Base-by-base conservation (phyloP, 2,329 filamentous ascomycete genomes). In the Incumbomyces delicatus region DNA sequence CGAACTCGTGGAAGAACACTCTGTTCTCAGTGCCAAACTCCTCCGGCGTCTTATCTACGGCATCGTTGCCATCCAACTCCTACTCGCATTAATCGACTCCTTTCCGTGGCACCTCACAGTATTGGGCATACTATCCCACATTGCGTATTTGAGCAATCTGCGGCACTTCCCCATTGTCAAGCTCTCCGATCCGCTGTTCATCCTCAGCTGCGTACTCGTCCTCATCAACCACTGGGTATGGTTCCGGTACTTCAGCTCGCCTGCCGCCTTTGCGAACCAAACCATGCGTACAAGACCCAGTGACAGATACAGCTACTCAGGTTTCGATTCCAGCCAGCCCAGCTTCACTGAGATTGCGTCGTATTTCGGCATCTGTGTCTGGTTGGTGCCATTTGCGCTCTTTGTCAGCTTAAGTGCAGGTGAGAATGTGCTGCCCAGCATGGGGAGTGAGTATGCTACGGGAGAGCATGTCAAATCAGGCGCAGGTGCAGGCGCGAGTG, bases 1-100 rank as follows among this genome's bases (percentile, higher is more conserved):
- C 18, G 92, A 98, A 66, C 81, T 96, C 12, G 92, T 98, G 51
- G 92, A 98, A 69, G 92, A 98, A 66, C 90, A 98, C 63, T 95
- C 90, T 3, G 90, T 96, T 10, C 68, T 94, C 52, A 85, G 89
- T 11, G 94, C 94, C 63, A 86, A 83, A 48, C 72, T 95, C n/a
- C 74, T 98, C 44, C 84, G 78, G 30, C 81, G 80, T 35, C 73
- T 96, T 47, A 95, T 96, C 59, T 95, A 95, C 69, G 71, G 69
- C 52, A 80, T 95, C 54, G 83, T 95, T 51, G 76, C 60, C 27
- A 63, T 88, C 6, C 90, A 95, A 63, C 51, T 80, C 8, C 68
- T 90, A 2, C 80, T 96, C 8, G 81, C 80, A 61, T 52, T 92
- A 13, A 65, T 96, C 56, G 92, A 98, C 72, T 73, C 81, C n/a